Conservation (phyloP, 2,329 filamentous ascomycete species). For the Triangularia setosa region DNA sequence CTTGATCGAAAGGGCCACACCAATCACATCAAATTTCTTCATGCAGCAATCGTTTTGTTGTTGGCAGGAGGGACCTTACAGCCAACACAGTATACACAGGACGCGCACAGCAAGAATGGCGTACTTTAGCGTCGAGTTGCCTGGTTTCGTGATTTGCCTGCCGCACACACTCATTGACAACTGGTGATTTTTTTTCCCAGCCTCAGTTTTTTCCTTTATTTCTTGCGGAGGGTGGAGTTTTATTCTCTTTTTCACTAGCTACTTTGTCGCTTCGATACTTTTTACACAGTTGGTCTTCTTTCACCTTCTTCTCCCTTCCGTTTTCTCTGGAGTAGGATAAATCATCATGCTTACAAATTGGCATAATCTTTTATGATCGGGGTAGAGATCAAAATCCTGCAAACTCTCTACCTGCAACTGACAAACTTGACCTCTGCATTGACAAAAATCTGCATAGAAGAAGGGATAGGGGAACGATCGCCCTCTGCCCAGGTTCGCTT, state of each 20-base stretch:
- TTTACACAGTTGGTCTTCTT: too few relatives aligned
- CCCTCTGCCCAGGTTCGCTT: neutral
- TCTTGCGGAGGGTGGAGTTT: neutral
- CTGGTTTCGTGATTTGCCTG: too few relatives aligned
- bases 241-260: too few relatives aligned
- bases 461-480: neutral
- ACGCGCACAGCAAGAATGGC: neutral
- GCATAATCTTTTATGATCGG: too few relatives aligned
- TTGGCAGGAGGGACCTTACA: neutral
- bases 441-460: neutral
- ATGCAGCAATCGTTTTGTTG: neutral
- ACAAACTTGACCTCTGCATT: too few relatives aligned
- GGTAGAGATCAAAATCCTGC: neutral
- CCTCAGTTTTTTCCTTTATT: neutral
- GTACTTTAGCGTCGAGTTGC: neutral
- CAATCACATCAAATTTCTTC: neutral
- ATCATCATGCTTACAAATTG: too few relatives aligned
- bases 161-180: neutral
- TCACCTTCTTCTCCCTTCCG: too few relatives aligned
- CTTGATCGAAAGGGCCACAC: too few relatives aligned
- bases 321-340: too few relatives aligned
- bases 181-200: too few relatives aligned
- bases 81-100: neutral
- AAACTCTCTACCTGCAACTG: too few relatives aligned
- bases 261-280: too few relatives aligned